Percentiles rank a stretch among this genome's conserved stretches.
These are phyloP conservation scores for Alisma plantagoaquatica DNA, from an alignment of 106 monocot species.

Conservation along the genomic window DNA sequence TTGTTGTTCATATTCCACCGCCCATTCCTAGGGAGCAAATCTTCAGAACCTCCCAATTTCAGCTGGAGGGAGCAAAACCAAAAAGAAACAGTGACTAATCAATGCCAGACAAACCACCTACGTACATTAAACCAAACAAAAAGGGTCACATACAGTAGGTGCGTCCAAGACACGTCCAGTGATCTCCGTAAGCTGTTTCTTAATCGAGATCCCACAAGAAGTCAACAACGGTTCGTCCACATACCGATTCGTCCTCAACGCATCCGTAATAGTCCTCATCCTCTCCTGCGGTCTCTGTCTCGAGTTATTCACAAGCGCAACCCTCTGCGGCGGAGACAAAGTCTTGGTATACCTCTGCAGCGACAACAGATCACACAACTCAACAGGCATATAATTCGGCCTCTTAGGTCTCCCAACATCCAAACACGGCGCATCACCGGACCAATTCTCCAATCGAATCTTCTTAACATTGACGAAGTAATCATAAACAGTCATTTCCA, in stretches of 20 bases:
- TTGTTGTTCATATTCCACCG: conserved; percentile 81
- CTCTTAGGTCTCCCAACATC: conserved; percentile 71
- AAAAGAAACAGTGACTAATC: background rate
- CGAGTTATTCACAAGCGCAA: conserved; percentile 58
- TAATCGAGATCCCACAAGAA: conserved; percentile 61
- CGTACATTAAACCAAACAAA: background rate
- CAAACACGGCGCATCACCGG: conserved; percentile 56
- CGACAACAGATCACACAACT: conserved; percentile 59
- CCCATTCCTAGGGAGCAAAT: conserved; percentile 56
- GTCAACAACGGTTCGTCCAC: conserved; percentile 52
- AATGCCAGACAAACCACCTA: background rate
- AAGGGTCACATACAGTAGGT: conserved; percentile 37
- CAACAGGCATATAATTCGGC: conserved; percentile 61
- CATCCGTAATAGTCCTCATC: conserved; percentile 39
- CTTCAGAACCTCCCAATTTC: conserved; percentile 42
- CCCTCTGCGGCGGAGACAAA: conserved; percentile 47
- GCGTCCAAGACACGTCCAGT: conserved; percentile 62
- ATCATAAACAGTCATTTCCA: conserved; percentile 50
- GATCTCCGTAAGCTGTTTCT: conserved; percentile 31
- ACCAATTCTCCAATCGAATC: conserved; percentile 42
- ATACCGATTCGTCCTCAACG: conserved; percentile 41
- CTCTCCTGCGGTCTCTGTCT: conserved; percentile 67
- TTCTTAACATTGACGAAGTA: conserved; percentile 40
- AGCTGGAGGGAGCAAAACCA: conserved; percentile 21
- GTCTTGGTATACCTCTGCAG: conserved; percentile 73